These are phyloP conservation scores for Wickerhamomyces xylosicus DNA, from an alignment of 805 yeast species.

Conservation along the genomic window DNA sequence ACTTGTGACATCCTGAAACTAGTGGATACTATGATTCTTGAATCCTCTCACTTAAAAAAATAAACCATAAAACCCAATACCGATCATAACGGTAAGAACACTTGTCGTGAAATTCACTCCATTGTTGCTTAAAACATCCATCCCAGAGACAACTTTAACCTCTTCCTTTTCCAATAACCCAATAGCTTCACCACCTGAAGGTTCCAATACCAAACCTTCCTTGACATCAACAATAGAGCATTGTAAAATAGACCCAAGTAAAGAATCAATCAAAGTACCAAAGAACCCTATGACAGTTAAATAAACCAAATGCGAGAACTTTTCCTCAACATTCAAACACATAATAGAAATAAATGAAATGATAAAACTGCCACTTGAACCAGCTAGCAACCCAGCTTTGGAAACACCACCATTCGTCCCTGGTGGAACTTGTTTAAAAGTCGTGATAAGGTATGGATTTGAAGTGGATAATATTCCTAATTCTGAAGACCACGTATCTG, in stretches of 20 bases:
- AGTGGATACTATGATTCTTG: too few species aligned
- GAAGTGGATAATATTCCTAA: constrained; percentile 30
- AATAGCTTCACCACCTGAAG: constrained; percentile 25
- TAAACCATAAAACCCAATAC: constrained; percentile 17
- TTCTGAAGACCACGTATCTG: constrained; percentile 39
- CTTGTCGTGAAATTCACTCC: constrained; percentile 29
- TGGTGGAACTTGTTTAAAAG: constrained; percentile 29
- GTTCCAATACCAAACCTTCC: constrained; percentile 20
- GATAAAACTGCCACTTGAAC: constrained; percentile 24
- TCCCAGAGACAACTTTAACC: constrained; percentile 20
- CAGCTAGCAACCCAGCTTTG: constrained; percentile 25
- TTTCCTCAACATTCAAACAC: constrained; percentile 13
- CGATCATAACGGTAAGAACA: constrained; percentile 17
- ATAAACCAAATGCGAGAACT: constrained; percentile 16
- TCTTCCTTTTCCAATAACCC: constrained; percentile 9
- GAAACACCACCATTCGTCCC: constrained; percentile 40
- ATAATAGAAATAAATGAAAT: constrained; percentile 20
- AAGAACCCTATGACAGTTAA: constrained; percentile 23
- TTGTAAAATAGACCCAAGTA: constrained; percentile 32
- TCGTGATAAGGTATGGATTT: constrained; percentile 29
- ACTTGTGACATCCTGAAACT: too few species aligned
- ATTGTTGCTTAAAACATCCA: constrained; percentile 28
- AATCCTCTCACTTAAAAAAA: background rate
- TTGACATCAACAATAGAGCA: constrained; percentile 22
- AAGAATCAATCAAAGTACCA: constrained; percentile 30